Conservation (phyloP, 2,329 filamentous ascomycete genomes). For the Microcyclospora tardicrescens region DNA sequence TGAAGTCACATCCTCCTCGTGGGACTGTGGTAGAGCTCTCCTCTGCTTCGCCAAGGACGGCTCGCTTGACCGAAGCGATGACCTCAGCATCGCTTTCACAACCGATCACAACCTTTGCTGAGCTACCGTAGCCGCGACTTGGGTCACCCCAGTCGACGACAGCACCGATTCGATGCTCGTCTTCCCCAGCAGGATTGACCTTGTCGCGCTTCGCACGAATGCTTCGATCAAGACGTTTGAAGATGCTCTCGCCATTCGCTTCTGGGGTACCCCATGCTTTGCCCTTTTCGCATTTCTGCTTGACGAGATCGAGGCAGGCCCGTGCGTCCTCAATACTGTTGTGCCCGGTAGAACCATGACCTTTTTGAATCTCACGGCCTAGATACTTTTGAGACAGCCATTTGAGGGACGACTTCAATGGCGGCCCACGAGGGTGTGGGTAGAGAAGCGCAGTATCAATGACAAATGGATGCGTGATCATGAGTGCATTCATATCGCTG, state of each 20-base stretch:
- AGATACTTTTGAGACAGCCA: constrained; percentile 81
- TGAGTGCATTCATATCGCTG: constrained; percentile 71
- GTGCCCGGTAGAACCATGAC: constrained; percentile 58
- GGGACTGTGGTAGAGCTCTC: constrained; percentile 29
- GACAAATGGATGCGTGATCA: constrained; percentile 81
- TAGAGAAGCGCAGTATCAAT: constrained; percentile 85
- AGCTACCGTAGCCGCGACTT: constrained; percentile 44
- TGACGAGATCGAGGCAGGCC: constrained; percentile 83
- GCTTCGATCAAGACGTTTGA: constrained; percentile 55
- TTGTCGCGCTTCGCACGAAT: constrained; percentile 30
- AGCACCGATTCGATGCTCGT: constrained; percentile 49
- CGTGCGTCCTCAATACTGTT: constrained; percentile 86
- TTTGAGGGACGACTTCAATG: constrained; percentile 81
- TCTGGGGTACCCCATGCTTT: constrained; percentile 73
- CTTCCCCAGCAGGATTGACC: constrained; percentile 21
- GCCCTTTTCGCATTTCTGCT: constrained; percentile 91
- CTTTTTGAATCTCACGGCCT: constrained; percentile 74
- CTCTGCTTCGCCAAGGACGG: constrained; percentile 35
- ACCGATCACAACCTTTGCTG: constrained; percentile 43
- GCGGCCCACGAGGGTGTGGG: constrained; percentile 78
- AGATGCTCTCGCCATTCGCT: constrained; percentile 71
- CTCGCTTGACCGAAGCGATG: constrained; percentile 41
- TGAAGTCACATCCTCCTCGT: constrained; percentile 44
- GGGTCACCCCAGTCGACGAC: constrained; percentile 87
- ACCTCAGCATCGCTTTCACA: constrained; percentile 46